phyloP scores from a whole-genome alignment of 2,329 filamentous ascomycete species.

The Basipetospora chlamydospora region DNA sequence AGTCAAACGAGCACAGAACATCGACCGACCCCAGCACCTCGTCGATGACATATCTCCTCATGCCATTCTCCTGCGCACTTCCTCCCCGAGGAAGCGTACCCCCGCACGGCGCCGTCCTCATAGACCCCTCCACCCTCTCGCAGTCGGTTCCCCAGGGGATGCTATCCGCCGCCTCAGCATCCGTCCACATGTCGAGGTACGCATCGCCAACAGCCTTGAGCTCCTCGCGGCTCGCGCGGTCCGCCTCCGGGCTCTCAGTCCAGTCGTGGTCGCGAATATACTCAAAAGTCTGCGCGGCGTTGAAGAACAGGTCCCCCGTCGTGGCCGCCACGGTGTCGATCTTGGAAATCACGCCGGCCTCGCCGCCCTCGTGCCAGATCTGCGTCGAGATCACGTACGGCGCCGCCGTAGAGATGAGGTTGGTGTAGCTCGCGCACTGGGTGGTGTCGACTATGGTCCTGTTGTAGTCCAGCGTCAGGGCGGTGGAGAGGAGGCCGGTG shows the following conservation, averaged over 20 bases:
- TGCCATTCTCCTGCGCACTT: constrained; percentile 4
- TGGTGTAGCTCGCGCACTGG: constrained; percentile 5
- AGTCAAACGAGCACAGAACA: constrained; percentile 6
- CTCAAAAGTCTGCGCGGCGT: constrained; percentile 2
- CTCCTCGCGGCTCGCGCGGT: constrained; percentile 4
- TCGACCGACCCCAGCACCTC: constrained; percentile 3
- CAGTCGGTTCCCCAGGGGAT: constrained; percentile 5
- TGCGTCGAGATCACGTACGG: constrained; percentile 5
- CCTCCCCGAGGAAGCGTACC: constrained; percentile 1
- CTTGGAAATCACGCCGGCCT: constrained; percentile 1
- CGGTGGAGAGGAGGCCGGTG: constrained; percentile 1
- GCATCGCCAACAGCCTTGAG: constrained; percentile 2
- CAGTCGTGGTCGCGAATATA: constrained; percentile 1
- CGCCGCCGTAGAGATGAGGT: constrained; percentile 2
- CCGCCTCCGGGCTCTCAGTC: constrained; percentile 4
- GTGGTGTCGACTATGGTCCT: constrained; percentile 4
- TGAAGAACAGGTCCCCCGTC: constrained; percentile 5
- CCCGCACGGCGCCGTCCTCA: constrained; percentile 3
- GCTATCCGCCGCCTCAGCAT: constrained; percentile 4
- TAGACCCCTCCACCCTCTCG: constrained; percentile 1
- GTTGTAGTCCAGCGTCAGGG: constrained; percentile 4
- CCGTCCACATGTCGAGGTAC: constrained; percentile 6
- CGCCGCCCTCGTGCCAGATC: constrained; percentile 3
- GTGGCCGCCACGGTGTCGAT: constrained; percentile 4
- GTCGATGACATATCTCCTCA: background rate